A percentile compares a stretch with the other conserved stretches of the same genome.
Evolutionary conservation across 345 rosid genomes (phyloP).

Genomic region (Lumnitzera littorea): DNA sequence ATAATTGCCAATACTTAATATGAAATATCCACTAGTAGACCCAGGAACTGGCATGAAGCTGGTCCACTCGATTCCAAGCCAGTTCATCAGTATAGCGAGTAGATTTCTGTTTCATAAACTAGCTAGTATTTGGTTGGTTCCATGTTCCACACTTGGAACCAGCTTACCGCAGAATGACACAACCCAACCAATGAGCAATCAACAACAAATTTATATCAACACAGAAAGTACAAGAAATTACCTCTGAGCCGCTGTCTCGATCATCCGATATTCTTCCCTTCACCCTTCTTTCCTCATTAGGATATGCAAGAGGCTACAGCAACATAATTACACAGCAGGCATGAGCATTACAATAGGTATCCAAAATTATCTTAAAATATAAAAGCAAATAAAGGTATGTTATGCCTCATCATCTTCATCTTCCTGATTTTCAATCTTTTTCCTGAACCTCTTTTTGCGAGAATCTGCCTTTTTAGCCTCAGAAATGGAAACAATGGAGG

Average conservation of each 20-base stretch:
- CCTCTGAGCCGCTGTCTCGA: conserved; percentile 76
- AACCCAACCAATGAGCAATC: neutral
- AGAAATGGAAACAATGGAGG: conserved; percentile 21
- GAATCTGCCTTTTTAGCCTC: conserved; percentile 37
- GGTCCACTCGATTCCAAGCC: no score
- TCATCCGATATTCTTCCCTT: conserved; percentile 47
- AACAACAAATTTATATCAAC: conserved; percentile 3
- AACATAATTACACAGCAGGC: conserved; percentile 8
- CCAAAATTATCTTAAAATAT: conserved; percentile 13
- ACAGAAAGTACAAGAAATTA: conserved; percentile 20
- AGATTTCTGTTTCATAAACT: no score
- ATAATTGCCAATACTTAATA: no score
- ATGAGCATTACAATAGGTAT: conserved; percentile 5
- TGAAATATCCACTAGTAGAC: no score
- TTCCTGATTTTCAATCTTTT: conserved; percentile 59
- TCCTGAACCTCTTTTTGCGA: conserved; percentile 71
- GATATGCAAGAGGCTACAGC: conserved; percentile 43
- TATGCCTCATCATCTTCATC: conserved; percentile 71
- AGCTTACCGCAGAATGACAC: no score
- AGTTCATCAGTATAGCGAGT: no score
- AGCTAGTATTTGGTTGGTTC: no score
- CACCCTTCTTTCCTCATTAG: conserved; percentile 39
- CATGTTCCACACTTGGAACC: no score
- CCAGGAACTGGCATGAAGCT: no score
- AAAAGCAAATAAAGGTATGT: conserved; percentile 12